Conservation (phyloP, 805 yeast species). For the Lipomyces kockii region DNA sequence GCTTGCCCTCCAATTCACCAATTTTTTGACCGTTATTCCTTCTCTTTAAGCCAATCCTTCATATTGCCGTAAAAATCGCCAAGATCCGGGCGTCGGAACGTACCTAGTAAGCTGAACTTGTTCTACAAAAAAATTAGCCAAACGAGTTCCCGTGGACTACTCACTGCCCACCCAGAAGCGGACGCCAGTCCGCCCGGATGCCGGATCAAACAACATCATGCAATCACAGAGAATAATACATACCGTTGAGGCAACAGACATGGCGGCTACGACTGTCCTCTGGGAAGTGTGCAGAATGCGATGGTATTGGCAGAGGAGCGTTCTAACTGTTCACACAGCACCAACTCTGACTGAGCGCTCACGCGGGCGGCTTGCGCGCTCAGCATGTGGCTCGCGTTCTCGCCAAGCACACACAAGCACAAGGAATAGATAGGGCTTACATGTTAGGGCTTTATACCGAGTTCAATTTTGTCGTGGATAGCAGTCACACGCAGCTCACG, state of each 20-base stretch:
- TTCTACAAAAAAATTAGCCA: slow-evolving; percentile 21
- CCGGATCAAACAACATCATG: not conserved
- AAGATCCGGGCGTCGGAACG: not conserved
- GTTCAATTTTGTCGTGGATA: no score
- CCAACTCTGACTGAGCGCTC: not conserved
- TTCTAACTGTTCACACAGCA: not conserved
- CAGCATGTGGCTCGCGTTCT: not conserved
- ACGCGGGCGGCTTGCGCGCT: not conserved
- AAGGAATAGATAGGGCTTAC: no score
- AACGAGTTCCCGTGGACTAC: not conserved
- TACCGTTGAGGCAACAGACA: slow-evolving; percentile 33
- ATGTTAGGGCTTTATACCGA: no score
- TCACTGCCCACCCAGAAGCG: not conserved
- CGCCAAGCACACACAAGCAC: no score
- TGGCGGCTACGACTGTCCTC: slow-evolving; percentile 10
- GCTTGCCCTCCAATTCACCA: not conserved
- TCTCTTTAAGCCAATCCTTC: not conserved
- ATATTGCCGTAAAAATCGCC: not conserved
- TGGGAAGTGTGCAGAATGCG: not conserved
- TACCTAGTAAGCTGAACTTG: slow-evolving; percentile 34
- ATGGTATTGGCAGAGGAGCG: not conserved
- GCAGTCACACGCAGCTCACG: no score
- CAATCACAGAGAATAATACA: not conserved
- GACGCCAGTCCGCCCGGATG: not conserved
- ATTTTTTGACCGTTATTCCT: not conserved